Evolutionary conservation across 2,329 filamentous ascomycete genomes (phyloP), one percentile per base, ranked within the genome.

Genomic region (Ophiostoma perfectum): DNA sequence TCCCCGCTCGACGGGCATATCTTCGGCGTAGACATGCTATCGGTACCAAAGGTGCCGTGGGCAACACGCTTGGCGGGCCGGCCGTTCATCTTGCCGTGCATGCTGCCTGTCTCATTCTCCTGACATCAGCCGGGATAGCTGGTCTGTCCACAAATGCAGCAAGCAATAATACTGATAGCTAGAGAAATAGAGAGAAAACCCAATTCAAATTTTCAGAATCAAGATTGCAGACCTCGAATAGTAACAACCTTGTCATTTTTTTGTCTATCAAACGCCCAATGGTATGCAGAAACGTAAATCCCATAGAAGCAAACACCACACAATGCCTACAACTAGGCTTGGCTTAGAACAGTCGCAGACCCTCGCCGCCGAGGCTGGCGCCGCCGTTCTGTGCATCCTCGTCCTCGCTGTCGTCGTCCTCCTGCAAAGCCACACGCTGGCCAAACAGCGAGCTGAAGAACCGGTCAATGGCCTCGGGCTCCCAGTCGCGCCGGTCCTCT

Each of bases 401-500:
- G 12, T 49, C 70, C 9, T 66, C 70, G 36, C 39, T 65, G 38
- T 60, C 66, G 18, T 84, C 82, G 74, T 92, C 90, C 63, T 85
- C 90, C 63, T 85, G 82, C 68, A 93, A 78, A 73, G 83, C 81
- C 75, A 89, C 83, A 76, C 87, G 88, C 74, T 90, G 88, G 0
- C 91, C 91, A 72, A 94, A 86, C 71, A 93, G 78, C 39, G 89
- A 90, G 14, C 88, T 88, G 76, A 93, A 93, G 77, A 94, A 87
- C 69, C 86, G 79, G 74, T 95, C 91, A 70, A 92, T 87, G 68
- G 93, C 92, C 70, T 86, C 84, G 72, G 90, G 87, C 71, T 91
- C 90, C 95, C 95, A 99, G 16, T 78, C 79, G 3, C 90, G 84
- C 67, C 91, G 83, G 76, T 96, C 91, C 77, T 97, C 92, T 0